Base-by-base conservation (phyloP, 2,329 filamentous ascomycete genomes). In the Ceratocystis variospora region DNA sequence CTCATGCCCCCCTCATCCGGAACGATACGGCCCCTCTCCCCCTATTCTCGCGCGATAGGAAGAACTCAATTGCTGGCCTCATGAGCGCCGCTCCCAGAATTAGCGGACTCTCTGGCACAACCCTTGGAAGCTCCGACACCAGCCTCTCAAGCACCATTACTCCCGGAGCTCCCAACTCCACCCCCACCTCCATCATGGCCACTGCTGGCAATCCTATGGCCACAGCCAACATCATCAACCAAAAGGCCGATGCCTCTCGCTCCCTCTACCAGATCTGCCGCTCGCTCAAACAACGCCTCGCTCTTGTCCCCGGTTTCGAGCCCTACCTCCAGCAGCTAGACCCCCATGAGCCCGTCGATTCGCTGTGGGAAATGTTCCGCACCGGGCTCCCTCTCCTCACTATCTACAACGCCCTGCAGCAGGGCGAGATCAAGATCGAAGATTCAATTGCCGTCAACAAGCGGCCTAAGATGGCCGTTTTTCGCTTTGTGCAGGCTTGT, bases 231-330 rank as follows among this genome's bases (percentile, higher is more conserved):
- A 96, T 99, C 75, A 96, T 99, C 80, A 99, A 99, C 77, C 89
- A 93, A 76, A 89, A 90, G 74, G 94, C 92, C 74, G 92, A 96
- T 75, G 92, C 94, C 70, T 90, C 89, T 66, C 83, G 87, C 68
- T 96, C 92, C 10, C 84, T 99, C 28, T 99, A 96, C 76, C 93
- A 97, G 76, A 96, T 96, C 75, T 97, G 94, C 75, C 83, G 96
- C 70, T 86, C 87, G 65, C 80, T 97, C 68, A 90, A 89, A 74
- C 86, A 87, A 77, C 86, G 94, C 69, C 79, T 99, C 68, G 82
- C 86, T 66, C 87, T 88, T 70, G 91, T 97, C 7, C 91, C 91
- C 3, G 88, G 84, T 67, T 96, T 97, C 73, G 86, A 90, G 69
- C 79, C 80, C 19, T 87, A 88, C 74, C 78, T 96, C 71, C 79